Base-by-base conservation (phyloP, 1,284 basidiomycete genomes). In the Hortiboletus rubellus region DNA sequence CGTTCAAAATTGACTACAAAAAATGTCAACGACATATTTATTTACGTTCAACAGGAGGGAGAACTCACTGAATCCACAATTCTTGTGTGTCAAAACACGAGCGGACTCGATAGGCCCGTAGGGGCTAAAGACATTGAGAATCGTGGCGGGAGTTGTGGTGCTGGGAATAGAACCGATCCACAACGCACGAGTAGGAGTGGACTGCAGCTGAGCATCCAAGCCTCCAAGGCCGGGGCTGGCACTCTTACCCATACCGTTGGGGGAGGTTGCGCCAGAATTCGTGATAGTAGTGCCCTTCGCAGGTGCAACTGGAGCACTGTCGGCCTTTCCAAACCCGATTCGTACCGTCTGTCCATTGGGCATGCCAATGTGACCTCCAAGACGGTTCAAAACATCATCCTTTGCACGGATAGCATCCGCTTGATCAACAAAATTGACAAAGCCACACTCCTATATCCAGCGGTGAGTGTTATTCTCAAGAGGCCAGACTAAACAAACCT, bases 61-160 rank as follows among this genome's bases (percentile, higher is more conserved):
- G 27, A 2, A 84, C 90, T 70, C 60, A 92, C 89, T 92, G 77
- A 94, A 95, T 46, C 93, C 95, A 72, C 92, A 98, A 71, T 96
- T 96, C 78, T 99, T 99, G 79, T 97, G 94, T 3, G 94, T 94
- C 66, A 99, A 78, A 9, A 98, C 94, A 52, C 96, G 81, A 12
- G 95, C 96, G 50, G 93, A 96, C 76, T 99, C 97, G 62, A 99
- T 96, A 1, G 96, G 91, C 0, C 97, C 96, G 68, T 95, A 99
- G 12, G 96, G 94, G 66, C 94, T 93, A 73, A 99, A 99, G 24
- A 92, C 89, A 65, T 89, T 92, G 49, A 98, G 76, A 58, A 99
- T 91, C 1, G 92, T 95, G 5, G 92, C 91, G 12, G 95, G 92
- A 5, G 94, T 96, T 7, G 94, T 96, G 1, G 92, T 91, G 6